These are phyloP conservation scores for Citrullus amarus DNA, from an alignment of 306 rosid genomes.

Conservation along the genomic window DNA sequence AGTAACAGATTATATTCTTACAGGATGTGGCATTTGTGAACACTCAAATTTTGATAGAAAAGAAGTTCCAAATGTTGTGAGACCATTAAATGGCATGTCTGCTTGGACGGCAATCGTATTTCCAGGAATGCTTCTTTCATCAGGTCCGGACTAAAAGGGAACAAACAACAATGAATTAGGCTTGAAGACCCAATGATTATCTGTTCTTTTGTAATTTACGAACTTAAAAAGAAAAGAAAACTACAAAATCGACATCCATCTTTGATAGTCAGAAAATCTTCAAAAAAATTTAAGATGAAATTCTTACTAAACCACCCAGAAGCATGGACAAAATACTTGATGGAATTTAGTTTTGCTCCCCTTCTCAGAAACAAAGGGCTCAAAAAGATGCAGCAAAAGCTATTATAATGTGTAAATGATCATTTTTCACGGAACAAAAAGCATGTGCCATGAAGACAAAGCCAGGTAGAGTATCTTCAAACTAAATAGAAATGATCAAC, in stretches of 20 bases:
- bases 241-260: not conserved
- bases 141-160: constrained; percentile 62
- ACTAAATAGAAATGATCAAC: not conserved
- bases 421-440: not conserved
- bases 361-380: not conserved
- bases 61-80: constrained; percentile 69
- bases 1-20: constrained; percentile 24
- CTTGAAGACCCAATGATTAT: not conserved
- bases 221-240: not conserved
- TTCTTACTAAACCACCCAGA: not conserved
- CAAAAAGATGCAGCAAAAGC: not conserved
- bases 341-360: not conserved
- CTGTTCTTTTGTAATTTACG: not conserved
- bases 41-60: constrained; percentile 94
- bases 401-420: not conserved
- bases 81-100: constrained; percentile 90
- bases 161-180: not conserved
- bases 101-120: constrained; percentile 95
- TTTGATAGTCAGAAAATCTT: not conserved
- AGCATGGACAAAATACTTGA: not conserved
- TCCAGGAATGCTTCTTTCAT: constrained; percentile 96
- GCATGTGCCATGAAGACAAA: not conserved
- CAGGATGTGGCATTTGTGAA: constrained; percentile 94
- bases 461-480: not conserved
- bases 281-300: not conserved